A percentile compares a stretch with the other conserved stretches of the same genome.
Evolutionary conservation across 169 alveolate species (phyloP).

Genomic region (Babesia bigemina): DNA sequence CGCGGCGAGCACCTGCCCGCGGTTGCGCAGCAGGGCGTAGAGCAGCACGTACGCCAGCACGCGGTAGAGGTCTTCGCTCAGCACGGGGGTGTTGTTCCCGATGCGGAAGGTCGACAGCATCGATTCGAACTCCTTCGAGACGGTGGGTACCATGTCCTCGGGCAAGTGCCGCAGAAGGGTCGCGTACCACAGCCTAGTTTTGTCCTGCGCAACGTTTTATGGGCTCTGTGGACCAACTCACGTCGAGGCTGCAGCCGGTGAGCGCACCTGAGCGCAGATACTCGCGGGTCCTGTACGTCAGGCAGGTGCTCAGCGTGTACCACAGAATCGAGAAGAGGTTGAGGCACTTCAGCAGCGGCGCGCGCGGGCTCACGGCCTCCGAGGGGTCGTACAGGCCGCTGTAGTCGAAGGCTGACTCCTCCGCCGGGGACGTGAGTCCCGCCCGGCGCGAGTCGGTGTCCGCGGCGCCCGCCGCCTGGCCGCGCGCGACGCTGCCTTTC

Average conservation of each 20-base stretch:
- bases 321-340: slow-evolving; percentile 49
- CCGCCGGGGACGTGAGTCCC: neutral
- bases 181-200: slow-evolving; percentile 37
- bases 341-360: slow-evolving; percentile 25
- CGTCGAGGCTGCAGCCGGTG: slow-evolving; percentile 9
- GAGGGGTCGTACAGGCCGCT: slow-evolving; percentile 5
- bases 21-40: slow-evolving; percentile 16
- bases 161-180: slow-evolving; percentile 35
- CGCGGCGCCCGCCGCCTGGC: too few species aligned
- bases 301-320: slow-evolving; percentile 58
- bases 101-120: slow-evolving; percentile 45
- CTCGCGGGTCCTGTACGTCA: slow-evolving; percentile 39
- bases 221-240: slow-evolving; percentile 5
- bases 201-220: slow-evolving; percentile 8
- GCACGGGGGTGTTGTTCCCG: slow-evolving; percentile 38
- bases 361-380: slow-evolving; percentile 1
- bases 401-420: slow-evolving; percentile 9
- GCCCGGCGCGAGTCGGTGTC: neutral
- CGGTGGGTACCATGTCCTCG: slow-evolving; percentile 4
- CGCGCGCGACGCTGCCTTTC: too few species aligned
- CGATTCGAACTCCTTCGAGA: slow-evolving; percentile 15
- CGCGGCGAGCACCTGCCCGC: slow-evolving; percentile 5
- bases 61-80: slow-evolving; percentile 7
- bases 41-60: slow-evolving; percentile 17
- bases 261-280: slow-evolving; percentile 26